Evolutionary conservation across 139 green algal species (phyloP).

Genomic region (Pseudopediastrum boryanum): DNA sequence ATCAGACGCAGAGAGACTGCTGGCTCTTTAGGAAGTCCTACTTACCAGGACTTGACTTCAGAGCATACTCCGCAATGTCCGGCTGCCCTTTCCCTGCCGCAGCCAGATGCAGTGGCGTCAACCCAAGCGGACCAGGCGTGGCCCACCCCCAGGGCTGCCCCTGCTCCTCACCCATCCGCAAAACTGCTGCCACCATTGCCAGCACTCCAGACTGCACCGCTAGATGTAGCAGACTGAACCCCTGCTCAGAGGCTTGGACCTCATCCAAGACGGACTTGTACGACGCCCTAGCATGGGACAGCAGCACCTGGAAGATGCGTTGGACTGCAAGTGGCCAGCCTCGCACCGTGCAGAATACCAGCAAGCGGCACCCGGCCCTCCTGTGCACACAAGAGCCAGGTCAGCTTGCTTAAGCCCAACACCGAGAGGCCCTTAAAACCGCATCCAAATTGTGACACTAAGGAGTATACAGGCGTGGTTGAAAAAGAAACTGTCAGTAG

Average conservation of each 20-base stretch:
- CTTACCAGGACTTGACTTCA: slow-evolving; percentile 3
- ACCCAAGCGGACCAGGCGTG: slow-evolving; percentile 38
- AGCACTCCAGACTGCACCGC: slow-evolving; percentile 24
- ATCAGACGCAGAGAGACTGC: too few species aligned
- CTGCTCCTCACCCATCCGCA: slow-evolving; percentile 41
- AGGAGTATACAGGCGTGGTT: neutral
- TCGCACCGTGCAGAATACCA: neutral
- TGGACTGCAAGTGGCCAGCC: neutral
- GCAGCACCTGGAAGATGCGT: slow-evolving; percentile 2
- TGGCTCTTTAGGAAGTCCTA: neutral
- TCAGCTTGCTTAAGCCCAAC: neutral
- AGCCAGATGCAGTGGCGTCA: slow-evolving; percentile 62
- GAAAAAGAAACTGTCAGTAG: neutral
- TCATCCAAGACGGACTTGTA: neutral
- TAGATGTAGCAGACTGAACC: slow-evolving; percentile 13
- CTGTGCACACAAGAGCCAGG: neutral
- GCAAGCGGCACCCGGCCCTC: slow-evolving; percentile 3
- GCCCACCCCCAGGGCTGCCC: slow-evolving; percentile 41
- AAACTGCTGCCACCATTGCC: slow-evolving; percentile 39
- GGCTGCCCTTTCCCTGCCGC: slow-evolving; percentile 18
- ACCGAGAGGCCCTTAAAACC: neutral
- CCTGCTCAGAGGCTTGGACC: neutral
- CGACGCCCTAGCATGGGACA: neutral
- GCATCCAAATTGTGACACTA: neutral
- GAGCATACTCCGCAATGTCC: neutral